Conservation (phyloP, 2,329 filamentous ascomycete species). For the Pseudogymnoascus sp. region DNA sequence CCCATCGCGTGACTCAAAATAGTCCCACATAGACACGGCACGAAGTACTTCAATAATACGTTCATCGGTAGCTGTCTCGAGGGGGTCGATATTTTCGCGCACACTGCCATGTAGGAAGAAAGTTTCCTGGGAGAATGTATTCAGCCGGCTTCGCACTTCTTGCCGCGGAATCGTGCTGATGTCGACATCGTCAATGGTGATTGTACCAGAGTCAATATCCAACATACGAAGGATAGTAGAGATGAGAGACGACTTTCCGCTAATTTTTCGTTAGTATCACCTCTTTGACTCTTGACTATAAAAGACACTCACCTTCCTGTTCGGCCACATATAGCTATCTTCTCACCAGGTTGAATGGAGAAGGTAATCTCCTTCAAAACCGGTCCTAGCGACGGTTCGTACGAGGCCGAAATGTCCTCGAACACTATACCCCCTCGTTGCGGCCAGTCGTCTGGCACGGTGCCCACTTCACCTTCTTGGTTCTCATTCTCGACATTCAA, state of each 20-base stretch:
- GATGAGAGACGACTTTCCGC: constrained; percentile 82
- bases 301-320: constrained; percentile 24
- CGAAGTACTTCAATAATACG: constrained; percentile 77
- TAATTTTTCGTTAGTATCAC: constrained; percentile 35
- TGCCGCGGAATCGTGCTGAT: constrained; percentile 80
- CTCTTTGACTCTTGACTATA: constrained; percentile 26
- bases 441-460: constrained; percentile 24
- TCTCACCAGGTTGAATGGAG: constrained; percentile 27
- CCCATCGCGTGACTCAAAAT: constrained; percentile 33
- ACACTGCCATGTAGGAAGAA: constrained; percentile 85
- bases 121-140: constrained; percentile 91
- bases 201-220: constrained; percentile 78
- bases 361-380: constrained; percentile 37
- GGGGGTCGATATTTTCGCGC: constrained; percentile 82
- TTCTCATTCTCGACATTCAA: not conserved
- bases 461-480: not conserved
- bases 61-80: constrained; percentile 72
- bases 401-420: constrained; percentile 17
- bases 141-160: constrained; percentile 80
- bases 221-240: constrained; percentile 84
- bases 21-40: constrained; percentile 50
- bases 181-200: constrained; percentile 80
- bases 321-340: constrained; percentile 30
- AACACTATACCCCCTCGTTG: constrained; percentile 25
- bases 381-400: constrained; percentile 48